phyloP scores from a whole-genome alignment of 441 rosid species.

The Populus hybrid region DNA sequence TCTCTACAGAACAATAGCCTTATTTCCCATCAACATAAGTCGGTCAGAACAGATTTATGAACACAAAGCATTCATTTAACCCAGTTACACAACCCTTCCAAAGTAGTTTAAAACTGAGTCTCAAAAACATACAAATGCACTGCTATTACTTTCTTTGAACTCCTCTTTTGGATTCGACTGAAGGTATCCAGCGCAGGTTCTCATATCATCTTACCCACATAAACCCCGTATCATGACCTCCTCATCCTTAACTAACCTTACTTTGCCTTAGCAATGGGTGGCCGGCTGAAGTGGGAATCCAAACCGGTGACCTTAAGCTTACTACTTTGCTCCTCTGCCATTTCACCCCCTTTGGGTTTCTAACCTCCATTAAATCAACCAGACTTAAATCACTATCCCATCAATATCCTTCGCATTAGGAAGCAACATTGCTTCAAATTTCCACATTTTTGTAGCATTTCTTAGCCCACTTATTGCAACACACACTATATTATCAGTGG shows the following conservation, averaged over 20 bases:
- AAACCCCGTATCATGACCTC: not conserved
- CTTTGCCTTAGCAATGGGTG: not conserved
- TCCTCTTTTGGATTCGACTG: not conserved
- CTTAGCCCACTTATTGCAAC: not conserved
- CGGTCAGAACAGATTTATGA: not conserved
- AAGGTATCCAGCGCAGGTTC: not conserved
- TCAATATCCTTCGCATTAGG: not conserved
- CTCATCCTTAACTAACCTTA: not conserved
- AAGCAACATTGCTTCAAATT: not conserved
- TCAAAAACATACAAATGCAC: not conserved
- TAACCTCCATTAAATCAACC: not conserved
- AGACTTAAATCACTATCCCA: not conserved
- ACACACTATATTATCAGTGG: not conserved
- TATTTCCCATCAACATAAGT: not conserved
- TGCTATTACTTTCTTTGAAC: not conserved
- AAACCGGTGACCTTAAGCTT: not conserved
- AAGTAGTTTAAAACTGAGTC: not conserved
- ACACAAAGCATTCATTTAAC: not conserved
- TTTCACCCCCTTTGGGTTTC: not conserved
- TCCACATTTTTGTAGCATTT: not conserved
- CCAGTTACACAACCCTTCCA: not conserved
- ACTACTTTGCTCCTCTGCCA: not conserved
- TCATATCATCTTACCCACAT: not conserved
- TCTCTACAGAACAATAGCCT: not conserved
- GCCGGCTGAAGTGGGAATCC: not conserved